Conservation (phyloP, 768 basidiomycete genomes). For the Mycena pura region DNA sequence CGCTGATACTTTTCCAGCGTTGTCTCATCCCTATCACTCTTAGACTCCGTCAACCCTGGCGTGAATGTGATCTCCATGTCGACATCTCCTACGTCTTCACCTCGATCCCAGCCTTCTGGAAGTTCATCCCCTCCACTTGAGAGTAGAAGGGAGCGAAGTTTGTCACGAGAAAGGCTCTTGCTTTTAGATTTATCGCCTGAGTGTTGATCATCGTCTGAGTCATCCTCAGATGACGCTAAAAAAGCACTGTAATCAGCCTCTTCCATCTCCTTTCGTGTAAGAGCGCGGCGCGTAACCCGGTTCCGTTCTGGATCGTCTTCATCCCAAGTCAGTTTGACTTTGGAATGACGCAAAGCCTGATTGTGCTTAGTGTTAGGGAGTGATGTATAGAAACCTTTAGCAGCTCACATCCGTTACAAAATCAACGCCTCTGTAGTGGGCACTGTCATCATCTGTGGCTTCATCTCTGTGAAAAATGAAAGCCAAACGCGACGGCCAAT, state of each 20-base stretch:
- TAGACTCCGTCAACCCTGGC: constrained; percentile 73
- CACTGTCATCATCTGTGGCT: constrained; percentile 67
- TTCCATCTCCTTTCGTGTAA: constrained; percentile 88
- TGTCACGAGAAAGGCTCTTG: constrained; percentile 62
- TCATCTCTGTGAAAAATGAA: constrained; percentile 68
- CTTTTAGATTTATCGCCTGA: constrained; percentile 36
- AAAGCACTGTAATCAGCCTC: constrained; percentile 88
- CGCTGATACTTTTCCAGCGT: constrained; percentile 89
- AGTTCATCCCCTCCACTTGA: constrained; percentile 67
- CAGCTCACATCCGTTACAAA: constrained; percentile 89
- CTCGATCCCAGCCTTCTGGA: constrained; percentile 84
- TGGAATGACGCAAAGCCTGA: constrained; percentile 95
- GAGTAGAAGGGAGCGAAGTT: constrained; percentile 79
- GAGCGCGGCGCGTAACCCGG: constrained; percentile 75
- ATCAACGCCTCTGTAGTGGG: constrained; percentile 77
- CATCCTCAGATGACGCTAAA: constrained; percentile 73
- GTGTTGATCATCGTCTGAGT: constrained; percentile 45
- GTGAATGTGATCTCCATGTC: constrained; percentile 97
- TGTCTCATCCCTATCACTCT: constrained; percentile 73
- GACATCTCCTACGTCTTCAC: constrained; percentile 56
- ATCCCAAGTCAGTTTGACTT: constrained; percentile 98
- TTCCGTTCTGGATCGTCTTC: constrained; percentile 92
- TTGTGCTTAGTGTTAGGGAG: background rate
- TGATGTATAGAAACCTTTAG: background rate
- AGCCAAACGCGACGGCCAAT: background rate